Evolutionary conservation across 352 stramenopile species (phyloP).

Genomic region (Bremia lactucae): DNA sequence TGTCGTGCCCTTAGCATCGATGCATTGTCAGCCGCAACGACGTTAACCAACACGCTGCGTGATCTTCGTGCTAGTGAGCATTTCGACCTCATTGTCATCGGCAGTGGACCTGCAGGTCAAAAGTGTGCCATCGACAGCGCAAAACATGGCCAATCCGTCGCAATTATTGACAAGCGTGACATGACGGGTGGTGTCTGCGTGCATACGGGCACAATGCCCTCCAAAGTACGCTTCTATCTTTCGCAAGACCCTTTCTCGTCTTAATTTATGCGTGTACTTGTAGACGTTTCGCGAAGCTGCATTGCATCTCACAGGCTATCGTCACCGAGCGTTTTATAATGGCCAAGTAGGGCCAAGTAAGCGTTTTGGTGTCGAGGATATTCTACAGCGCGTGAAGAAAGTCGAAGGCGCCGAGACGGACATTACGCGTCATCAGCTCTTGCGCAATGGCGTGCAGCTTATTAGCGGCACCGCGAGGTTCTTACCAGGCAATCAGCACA

Average conservation of each 20-base stretch:
- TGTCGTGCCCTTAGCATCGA: constrained; percentile 8
- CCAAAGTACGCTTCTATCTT: constrained; percentile 47
- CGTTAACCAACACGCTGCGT: constrained; percentile 56
- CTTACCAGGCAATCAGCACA: constrained; percentile 56
- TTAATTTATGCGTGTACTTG: no score
- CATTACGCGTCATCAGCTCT: constrained; percentile 73
- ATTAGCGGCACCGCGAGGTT: constrained; percentile 77
- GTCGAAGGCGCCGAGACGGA: constrained; percentile 77
- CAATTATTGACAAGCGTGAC: constrained; percentile 83
- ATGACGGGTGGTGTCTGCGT: constrained; percentile 85
- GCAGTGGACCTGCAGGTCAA: constrained; percentile 78
- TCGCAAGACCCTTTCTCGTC: no score
- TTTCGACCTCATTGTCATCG: constrained; percentile 86
- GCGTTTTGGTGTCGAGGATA: constrained; percentile 69
- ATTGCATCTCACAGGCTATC: constrained; percentile 81
- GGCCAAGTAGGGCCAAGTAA: constrained; percentile 50
- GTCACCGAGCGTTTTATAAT: constrained; percentile 85
- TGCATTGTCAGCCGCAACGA: constrained; percentile 1
- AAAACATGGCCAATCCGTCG: constrained; percentile 75
- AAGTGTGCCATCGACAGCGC: constrained; percentile 86
- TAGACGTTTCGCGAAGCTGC: constrained; percentile 86
- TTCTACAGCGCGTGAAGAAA: constrained; percentile 78
- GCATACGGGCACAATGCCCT: constrained; percentile 83
- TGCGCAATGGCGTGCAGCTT: constrained; percentile 70
- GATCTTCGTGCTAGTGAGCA: constrained; percentile 80